Conservation (phyloP, 129 eudicot genomes). For the Kitagawia praeruptora region DNA sequence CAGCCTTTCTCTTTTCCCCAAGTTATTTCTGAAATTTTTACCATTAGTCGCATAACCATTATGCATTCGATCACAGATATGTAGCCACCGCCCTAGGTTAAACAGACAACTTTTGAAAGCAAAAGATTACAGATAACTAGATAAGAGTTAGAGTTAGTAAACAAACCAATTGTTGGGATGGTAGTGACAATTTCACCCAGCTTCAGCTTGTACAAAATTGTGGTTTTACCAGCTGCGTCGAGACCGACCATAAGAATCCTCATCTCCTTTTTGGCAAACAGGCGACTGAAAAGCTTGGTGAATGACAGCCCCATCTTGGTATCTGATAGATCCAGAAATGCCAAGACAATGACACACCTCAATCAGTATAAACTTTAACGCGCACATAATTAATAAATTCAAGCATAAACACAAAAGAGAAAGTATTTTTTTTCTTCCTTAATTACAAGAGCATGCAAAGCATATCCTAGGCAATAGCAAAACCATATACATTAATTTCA, state of each 20-base stretch:
- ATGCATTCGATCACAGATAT: too few relatives aligned
- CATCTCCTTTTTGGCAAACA: conserved; percentile 32
- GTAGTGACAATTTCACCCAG: conserved; percentile 33
- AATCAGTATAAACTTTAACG: too few relatives aligned
- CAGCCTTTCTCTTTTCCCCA: too few relatives aligned
- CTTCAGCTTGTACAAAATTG: conserved; percentile 33
- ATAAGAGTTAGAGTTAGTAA: not conserved
- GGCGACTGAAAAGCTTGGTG: conserved; percentile 33
- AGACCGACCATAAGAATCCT: conserved; percentile 37
- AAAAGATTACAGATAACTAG: not conserved
- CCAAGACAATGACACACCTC: not conserved
- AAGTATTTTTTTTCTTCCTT: too few relatives aligned
- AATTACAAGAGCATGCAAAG: too few relatives aligned
- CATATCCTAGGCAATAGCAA: too few relatives aligned
- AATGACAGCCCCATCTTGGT: conserved; percentile 37
- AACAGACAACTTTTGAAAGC: not conserved
- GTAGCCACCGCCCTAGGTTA: not conserved
- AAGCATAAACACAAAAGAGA: not conserved
- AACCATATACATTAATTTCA: too few relatives aligned
- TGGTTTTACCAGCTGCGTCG: conserved; percentile 38
- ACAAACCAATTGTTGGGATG: conserved; percentile 34
- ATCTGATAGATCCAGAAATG: conserved; percentile 10
- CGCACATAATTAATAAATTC: too few relatives aligned
- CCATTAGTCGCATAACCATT: too few relatives aligned
- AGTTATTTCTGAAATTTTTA: too few relatives aligned